Percentiles rank a stretch among this genome's conserved stretches.
Evolutionary conservation across 805 yeast species (phyloP).

Genomic region (Kodamaea fukazawae): DNA sequence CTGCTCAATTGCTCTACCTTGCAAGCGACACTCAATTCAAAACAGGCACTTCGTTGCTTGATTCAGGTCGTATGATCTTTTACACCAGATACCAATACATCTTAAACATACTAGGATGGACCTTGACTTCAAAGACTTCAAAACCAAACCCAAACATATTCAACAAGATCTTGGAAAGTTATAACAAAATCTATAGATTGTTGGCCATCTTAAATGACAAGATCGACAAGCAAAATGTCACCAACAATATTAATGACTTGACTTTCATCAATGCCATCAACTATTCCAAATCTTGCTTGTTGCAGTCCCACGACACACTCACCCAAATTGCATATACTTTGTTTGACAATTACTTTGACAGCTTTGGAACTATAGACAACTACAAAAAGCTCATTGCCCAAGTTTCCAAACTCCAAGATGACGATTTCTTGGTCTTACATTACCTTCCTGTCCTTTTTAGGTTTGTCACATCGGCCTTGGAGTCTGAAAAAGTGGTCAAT

Average conservation of each 20-base stretch:
- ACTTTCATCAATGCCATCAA: slow-evolving; percentile 40
- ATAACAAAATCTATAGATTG: slow-evolving; percentile 56
- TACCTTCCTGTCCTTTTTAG: slow-evolving; percentile 58
- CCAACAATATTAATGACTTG: slow-evolving; percentile 48
- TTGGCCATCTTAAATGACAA: slow-evolving; percentile 52
- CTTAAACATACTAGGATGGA: slow-evolving; percentile 54
- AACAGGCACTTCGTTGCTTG: slow-evolving; percentile 50
- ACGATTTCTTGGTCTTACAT: slow-evolving; percentile 59
- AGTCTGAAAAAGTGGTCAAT: slow-evolving; percentile 29
- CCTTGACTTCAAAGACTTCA: slow-evolving; percentile 18
- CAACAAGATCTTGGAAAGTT: slow-evolving; percentile 49
- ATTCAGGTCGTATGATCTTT: slow-evolving; percentile 65
- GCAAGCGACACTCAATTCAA: slow-evolving; percentile 38
- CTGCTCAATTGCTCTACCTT: slow-evolving; percentile 64
- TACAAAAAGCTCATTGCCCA: slow-evolving; percentile 44
- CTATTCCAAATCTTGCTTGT: slow-evolving; percentile 60
- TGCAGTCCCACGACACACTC: slow-evolving; percentile 66
- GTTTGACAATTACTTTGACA: slow-evolving; percentile 34
- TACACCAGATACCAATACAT: slow-evolving; percentile 70
- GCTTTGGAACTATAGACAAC: slow-evolving; percentile 28
- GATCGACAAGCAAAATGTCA: slow-evolving; percentile 46
- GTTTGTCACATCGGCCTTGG: slow-evolving; percentile 42
- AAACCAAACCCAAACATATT: slow-evolving; percentile 19
- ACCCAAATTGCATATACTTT: slow-evolving; percentile 63
- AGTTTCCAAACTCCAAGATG: slow-evolving; percentile 42